Evolutionary conservation across 2,329 filamentous ascomycete genomes (phyloP).

Genomic region (Talaromyces sp.): DNA sequence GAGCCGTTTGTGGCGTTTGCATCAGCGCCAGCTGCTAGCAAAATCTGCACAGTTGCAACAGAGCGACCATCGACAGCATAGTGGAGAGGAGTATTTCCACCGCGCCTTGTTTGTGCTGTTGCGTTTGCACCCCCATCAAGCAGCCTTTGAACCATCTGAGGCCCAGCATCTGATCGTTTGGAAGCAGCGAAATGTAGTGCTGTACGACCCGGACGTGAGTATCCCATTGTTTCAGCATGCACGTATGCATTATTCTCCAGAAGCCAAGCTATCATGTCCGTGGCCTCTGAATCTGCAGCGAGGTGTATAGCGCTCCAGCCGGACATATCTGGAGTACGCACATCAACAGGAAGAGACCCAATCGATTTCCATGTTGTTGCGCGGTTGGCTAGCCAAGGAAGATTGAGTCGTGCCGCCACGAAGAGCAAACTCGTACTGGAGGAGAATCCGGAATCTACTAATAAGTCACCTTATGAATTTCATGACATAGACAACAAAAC

Average conservation of each 20-base stretch:
- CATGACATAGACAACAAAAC: background rate
- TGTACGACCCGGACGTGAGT: background rate
- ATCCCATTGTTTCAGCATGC: constrained; percentile 8
- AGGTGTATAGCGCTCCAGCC: constrained; percentile 8
- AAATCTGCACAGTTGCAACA: background rate
- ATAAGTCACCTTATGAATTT: background rate
- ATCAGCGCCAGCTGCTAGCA: background rate
- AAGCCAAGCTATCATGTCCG: constrained; percentile 4
- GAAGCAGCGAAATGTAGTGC: constrained; percentile 10
- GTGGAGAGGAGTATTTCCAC: constrained; percentile 8
- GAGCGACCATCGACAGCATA: constrained; percentile 5
- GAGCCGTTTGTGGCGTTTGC: constrained; percentile 9
- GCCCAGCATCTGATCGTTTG: background rate
- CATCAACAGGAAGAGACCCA: background rate
- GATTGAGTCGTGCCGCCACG: constrained; percentile 5
- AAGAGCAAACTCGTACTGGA: background rate
- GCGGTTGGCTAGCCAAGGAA: constrained; percentile 1
- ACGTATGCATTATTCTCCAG: constrained; percentile 5
- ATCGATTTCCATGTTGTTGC: constrained; percentile 6
- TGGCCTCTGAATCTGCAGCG: constrained; percentile 3
- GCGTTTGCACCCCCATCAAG: background rate
- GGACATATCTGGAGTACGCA: constrained; percentile 3
- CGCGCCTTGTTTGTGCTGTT: background rate
- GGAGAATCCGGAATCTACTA: background rate
- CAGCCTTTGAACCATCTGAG: constrained; percentile 3